These are phyloP conservation scores for Magnusiomyces tetraspermus DNA, from an alignment of 1,139 yeast species.

Conservation along the genomic window DNA sequence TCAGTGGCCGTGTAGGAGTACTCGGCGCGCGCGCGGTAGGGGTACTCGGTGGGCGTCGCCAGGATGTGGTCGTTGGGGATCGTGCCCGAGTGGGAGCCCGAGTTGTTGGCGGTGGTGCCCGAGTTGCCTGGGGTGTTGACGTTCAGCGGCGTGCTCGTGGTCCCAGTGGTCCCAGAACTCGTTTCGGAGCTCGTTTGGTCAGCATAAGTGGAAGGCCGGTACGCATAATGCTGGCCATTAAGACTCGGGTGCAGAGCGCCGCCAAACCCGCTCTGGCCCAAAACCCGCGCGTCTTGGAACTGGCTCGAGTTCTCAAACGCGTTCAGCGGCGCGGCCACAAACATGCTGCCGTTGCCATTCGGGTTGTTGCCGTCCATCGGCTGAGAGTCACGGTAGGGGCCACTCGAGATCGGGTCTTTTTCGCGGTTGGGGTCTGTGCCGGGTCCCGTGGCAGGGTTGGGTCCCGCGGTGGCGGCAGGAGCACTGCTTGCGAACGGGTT, in stretches of 20 bases:
- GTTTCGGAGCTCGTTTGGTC: neutral
- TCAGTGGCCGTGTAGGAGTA: slow-evolving; percentile 46
- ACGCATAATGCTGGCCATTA: too few relatives aligned
- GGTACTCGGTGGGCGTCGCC: slow-evolving; percentile 44
- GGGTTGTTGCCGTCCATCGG: slow-evolving; percentile 1
- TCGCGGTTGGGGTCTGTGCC: too few relatives aligned
- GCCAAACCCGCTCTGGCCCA: too few relatives aligned
- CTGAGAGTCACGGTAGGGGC: too few relatives aligned
- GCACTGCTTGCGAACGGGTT: slow-evolving; percentile 4
- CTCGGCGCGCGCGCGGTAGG: slow-evolving; percentile 71
- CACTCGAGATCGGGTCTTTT: too few relatives aligned
- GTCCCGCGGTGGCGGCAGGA: neutral
- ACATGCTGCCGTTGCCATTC: slow-evolving; percentile 12
- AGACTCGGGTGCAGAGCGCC: too few relatives aligned
- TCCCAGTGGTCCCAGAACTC: too few relatives aligned
- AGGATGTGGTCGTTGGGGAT: slow-evolving; percentile 20
- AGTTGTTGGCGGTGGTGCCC: too few relatives aligned
- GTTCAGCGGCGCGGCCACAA: slow-evolving; percentile 44
- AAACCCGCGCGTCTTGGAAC: too few relatives aligned
- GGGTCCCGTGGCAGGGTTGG: neutral
- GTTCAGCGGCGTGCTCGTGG: too few relatives aligned
- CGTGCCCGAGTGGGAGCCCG: too few relatives aligned
- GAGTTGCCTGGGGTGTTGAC: too few relatives aligned
- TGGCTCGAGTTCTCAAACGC: slow-evolving; percentile 46
- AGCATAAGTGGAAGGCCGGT: neutral